These are phyloP conservation scores for Ailanthus altissimus DNA, from an alignment of 345 rosid species.

Conservation along the genomic window DNA sequence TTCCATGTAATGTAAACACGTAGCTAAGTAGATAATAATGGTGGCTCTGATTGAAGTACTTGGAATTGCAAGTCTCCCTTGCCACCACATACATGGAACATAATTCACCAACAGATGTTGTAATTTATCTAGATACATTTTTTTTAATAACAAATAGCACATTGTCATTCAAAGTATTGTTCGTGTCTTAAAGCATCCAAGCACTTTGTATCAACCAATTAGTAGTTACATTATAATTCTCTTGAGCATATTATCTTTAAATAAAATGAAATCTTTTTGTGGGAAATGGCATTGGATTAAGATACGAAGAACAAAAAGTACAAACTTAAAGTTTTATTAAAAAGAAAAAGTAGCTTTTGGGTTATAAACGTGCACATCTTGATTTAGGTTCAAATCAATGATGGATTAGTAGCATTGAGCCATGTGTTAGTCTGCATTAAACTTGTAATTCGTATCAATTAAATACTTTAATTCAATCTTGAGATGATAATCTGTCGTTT, in stretches of 20 bases:
- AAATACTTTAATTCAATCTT: neutral
- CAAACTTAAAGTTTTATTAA: neutral
- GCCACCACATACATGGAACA: constrained; percentile 9
- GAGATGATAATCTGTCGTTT: constrained; percentile 6
- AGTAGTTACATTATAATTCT: too few species aligned
- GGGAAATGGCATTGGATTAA: neutral
- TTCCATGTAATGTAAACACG: neutral
- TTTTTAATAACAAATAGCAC: neutral
- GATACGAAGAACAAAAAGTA: neutral
- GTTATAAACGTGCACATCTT: neutral
- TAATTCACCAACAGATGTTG: neutral
- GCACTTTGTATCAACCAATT: too few species aligned
- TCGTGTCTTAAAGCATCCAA: neutral
- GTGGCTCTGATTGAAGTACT: constrained; percentile 10
- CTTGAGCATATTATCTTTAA: too few species aligned
- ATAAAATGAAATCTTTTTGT: neutral
- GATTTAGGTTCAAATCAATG: too few species aligned
- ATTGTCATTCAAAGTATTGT: neutral
- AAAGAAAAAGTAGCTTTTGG: neutral
- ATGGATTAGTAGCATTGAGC: neutral
- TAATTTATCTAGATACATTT: constrained; percentile 3
- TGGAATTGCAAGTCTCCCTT: neutral
- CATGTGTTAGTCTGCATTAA: neutral
- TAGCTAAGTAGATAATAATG: constrained; percentile 23
- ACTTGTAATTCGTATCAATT: neutral